A percentile compares a stretch with the other conserved stretches of the same genome.
Evolutionary conservation across 352 stramenopile species (phyloP).

Genomic region (Globisporangium nagaii): DNA sequence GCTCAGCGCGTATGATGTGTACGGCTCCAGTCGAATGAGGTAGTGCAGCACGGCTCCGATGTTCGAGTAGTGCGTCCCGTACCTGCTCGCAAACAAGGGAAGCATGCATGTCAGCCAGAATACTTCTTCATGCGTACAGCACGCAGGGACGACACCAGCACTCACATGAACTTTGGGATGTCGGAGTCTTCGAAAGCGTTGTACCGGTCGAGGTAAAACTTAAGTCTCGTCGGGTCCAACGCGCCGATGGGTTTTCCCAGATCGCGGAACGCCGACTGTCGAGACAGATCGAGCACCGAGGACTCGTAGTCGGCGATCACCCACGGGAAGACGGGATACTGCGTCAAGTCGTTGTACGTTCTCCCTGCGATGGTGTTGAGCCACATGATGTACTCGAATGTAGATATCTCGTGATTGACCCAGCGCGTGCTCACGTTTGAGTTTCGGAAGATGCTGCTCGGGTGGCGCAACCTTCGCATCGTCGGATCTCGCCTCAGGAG

Average conservation of each 20-base stretch:
- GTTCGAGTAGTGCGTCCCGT: constrained; percentile 87
- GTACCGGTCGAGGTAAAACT: constrained; percentile 94
- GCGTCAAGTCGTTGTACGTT: constrained; percentile 90
- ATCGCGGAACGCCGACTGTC: constrained; percentile 90
- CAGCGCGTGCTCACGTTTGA: constrained; percentile 63
- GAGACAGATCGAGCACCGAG: constrained; percentile 49
- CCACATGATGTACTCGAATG: constrained; percentile 94
- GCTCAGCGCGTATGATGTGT: constrained; percentile 91
- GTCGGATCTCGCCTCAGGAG: constrained; percentile 63
- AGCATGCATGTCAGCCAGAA: too few relatives aligned
- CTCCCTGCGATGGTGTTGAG: constrained; percentile 87
- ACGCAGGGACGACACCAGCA: constrained; percentile 4
- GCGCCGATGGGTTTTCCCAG: constrained; percentile 97
- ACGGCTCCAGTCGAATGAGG: constrained; percentile 98
- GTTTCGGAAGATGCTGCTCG: constrained; percentile 78
- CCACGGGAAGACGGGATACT: constrained; percentile 96
- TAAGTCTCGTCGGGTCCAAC: constrained; percentile 89
- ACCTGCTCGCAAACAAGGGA: too few relatives aligned
- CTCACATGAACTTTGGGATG: constrained; percentile 86
- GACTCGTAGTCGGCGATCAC: constrained; percentile 87
- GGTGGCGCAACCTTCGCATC: constrained; percentile 71
- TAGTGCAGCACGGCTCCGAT: constrained; percentile 98
- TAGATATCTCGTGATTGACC: constrained; percentile 91
- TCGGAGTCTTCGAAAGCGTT: constrained; percentile 84
- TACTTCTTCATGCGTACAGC: too few relatives aligned